Evolutionary conservation across 768 basidiomycete species (phyloP), one percentile per base, ranked within the genome.

Genomic region (Mycena crocata): DNA sequence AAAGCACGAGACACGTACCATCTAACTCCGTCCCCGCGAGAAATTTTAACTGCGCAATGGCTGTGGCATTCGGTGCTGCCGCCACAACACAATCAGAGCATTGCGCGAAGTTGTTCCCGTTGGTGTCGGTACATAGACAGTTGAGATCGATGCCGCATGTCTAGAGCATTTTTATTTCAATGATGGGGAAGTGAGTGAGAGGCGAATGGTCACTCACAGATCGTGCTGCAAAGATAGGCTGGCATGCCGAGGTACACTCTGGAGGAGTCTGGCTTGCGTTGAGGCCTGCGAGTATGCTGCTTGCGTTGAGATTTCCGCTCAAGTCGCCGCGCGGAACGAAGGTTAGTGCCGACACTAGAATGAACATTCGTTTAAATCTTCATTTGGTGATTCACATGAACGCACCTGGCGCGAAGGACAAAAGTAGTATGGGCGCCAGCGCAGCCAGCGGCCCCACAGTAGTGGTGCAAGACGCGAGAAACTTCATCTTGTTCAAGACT

Each of bases 61-160:
- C n/a, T n/a, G n/a, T n/a, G n/a, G n/a, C n/a, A n/a, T n/a, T n/a
- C n/a, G n/a, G n/a, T n/a, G n/a, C n/a, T n/a, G n/a, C n/a, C n/a
- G n/a, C 42, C 0, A 57, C 59, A 17, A 58, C 49, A 19, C 66
- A 67, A 23, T 62, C 61, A 3, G 62, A 39, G 49, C 66, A 67
- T 15, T 57, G 32, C 42, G 56, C 61, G 21, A 67, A 52, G 31
- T 8, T 46, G 32, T 44, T 19, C 13, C 37, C 60, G 46, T 51
- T 62, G 1, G 40, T 26, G 32, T 50, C 13, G 1, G 66, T 67
- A 50, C 66, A 67, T 21, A 50, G 60, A 17, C 66, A 67, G 6
- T 40, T 52, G 12, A 67, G 6, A 34, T 57, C 55, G 19, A 42
- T 10, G 15, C 56, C 60, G 37, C 66, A 62, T 10, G 42, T 57